Base-by-base conservation (phyloP, 2,329 filamentous ascomycete genomes). In the Epichloe baconii region DNA sequence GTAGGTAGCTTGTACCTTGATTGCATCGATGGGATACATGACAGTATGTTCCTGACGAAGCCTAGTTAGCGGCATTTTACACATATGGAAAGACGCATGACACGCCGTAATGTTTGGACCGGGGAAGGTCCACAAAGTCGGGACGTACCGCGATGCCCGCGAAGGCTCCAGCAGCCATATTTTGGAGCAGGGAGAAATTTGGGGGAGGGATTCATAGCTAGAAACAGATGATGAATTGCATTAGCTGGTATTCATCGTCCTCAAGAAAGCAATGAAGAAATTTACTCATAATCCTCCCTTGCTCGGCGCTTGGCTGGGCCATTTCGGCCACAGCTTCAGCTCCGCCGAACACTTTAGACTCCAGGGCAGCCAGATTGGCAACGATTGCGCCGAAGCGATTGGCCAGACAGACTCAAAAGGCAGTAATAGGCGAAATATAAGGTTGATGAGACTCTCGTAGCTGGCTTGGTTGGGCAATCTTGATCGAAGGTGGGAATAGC, bases 21-120 rank as follows among this genome's bases (percentile, higher is more conserved):
- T 86, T 59, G 95, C 82, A 73, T 98, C 93, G 65, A 98, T 86
- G 19, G 93, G 93, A 66, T 98, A 98, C 93, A 98, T 97, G 62
- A 95, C 90, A 53, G 91, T 94, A 70, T 97, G 91, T 73, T 97
- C 91, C 90, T 96, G 59, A 48, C 54, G 21, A 26, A 26, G 60
- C 57, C 58, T 54, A 54, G 47, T 53, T 46, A 44, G 35, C 17
- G 34, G 23, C 52, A 35, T 47, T n/a, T 15, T 38, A 17, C 40
- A 34, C 21, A 7, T 15, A 12, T 12, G 23, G 10, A 21, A 19
- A 11, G 36, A 38, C 36, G 26, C 26, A 51, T 21, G 23, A 51
- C 34, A 44, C 36, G 43, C 51, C 45, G 19, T 38, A 38, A 19
- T 19, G 17, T 35, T 23, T 34, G 36, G 34, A 36, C n/a, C 21